These are phyloP conservation scores for Salix udensis DNA, from an alignment of 345 rosid genomes.

Conservation along the genomic window DNA sequence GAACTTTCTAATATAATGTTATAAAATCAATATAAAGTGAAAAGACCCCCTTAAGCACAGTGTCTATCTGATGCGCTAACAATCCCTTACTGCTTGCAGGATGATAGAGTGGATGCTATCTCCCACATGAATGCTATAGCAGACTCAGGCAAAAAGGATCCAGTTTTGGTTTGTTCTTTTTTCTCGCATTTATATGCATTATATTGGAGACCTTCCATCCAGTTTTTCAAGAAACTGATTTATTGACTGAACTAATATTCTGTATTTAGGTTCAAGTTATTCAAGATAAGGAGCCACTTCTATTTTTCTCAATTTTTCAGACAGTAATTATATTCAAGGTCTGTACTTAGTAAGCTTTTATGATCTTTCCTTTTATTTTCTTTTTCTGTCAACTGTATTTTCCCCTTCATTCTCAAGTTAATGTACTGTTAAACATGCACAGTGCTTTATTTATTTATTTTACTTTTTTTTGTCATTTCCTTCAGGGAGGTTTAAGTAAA, in stretches of 20 bases:
- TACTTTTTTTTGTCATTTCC: slow-evolving; percentile 17
- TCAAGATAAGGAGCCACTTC: slow-evolving; percentile 65
- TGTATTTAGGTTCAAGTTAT: slow-evolving; percentile 56
- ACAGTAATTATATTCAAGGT: slow-evolving; percentile 60
- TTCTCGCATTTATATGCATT: background rate
- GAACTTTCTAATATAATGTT: too few relatives aligned
- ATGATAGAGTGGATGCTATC: slow-evolving; percentile 64
- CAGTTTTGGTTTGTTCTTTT: slow-evolving; percentile 55
- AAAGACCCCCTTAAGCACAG: background rate
- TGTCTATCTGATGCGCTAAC: slow-evolving; percentile 2
- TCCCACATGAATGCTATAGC: slow-evolving; percentile 45
- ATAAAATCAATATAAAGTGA: background rate
- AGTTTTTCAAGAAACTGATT: background rate
- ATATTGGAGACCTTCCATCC: background rate
- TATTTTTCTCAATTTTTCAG: slow-evolving; percentile 53
- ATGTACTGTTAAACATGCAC: too few relatives aligned
- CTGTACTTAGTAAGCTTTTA: slow-evolving; percentile 4
- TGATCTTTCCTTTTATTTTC: background rate
- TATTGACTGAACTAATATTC: slow-evolving; percentile 6
- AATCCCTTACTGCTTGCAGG: slow-evolving; percentile 41
- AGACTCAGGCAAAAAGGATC: slow-evolving; percentile 52
- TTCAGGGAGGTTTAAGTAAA: slow-evolving; percentile 66
- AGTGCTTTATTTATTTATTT: background rate
- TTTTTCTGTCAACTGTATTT: background rate
- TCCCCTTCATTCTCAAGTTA: background rate